Percentiles rank a stretch among this genome's conserved stretches.
phyloP scores from a whole-genome alignment of 73 alveolate species.

The Effrenium voratum region DNA sequence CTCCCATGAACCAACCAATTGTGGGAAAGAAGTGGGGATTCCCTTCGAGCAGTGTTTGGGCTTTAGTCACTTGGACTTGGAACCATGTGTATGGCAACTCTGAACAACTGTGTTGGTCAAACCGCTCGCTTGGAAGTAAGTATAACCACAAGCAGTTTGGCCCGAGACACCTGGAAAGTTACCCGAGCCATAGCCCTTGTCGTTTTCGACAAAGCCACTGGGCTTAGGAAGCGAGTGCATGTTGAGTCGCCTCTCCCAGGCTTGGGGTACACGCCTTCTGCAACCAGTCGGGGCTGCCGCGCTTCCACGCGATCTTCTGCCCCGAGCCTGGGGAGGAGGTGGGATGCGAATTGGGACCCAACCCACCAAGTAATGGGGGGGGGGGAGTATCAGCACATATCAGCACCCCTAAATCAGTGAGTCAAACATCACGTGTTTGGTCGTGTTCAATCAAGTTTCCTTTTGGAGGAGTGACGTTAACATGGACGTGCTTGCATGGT shows the following conservation, averaged over 20 bases:
- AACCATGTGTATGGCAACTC: not conserved
- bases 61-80: too few species aligned
- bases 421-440: too few species aligned
- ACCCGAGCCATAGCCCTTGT: not conserved
- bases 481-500: too few species aligned
- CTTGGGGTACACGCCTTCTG: constrained; percentile 71
- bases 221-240: not conserved
- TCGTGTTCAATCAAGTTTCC: too few species aligned
- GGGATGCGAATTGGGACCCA: not conserved
- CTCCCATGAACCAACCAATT: too few species aligned
- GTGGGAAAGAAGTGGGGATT: too few species aligned
- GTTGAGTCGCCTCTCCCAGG: not conserved
- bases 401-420: too few species aligned
- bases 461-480: too few species aligned
- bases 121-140: not conserved
- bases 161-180: too few species aligned
- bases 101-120: not conserved
- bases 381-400: too few species aligned
- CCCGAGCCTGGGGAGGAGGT: constrained; percentile 69
- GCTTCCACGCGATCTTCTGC: constrained; percentile 57
- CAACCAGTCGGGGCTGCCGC: constrained; percentile 78
- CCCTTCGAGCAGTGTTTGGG: too few species aligned
- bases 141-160: not conserved
- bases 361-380: too few species aligned
- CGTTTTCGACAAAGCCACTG: not conserved